These are phyloP conservation scores for Solanum peruvianum DNA, from an alignment of 257 asterid genomes.

Conservation along the genomic window DNA sequence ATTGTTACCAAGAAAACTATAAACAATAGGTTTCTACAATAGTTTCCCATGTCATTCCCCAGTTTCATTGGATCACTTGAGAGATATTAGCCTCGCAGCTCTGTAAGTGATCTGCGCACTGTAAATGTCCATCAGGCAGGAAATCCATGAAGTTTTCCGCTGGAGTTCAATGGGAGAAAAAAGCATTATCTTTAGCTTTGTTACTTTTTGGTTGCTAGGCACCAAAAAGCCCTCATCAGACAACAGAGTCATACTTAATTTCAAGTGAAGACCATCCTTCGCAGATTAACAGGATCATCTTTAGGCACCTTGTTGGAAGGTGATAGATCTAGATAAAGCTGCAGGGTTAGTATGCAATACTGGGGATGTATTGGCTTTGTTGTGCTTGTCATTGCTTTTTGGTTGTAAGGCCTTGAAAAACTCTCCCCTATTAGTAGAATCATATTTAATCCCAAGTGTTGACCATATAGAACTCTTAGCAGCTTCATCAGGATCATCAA, in stretches of 20 bases:
- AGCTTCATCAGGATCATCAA: conserved; percentile 80
- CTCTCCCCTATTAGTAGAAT: conserved; percentile 30
- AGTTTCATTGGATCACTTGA: neutral
- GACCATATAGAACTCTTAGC: conserved; percentile 86
- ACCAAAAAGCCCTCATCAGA: conserved; percentile 42
- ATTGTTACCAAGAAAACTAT: conserved; percentile 1
- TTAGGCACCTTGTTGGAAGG: conserved; percentile 44
- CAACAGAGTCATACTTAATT: conserved; percentile 30
- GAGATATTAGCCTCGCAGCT: neutral
- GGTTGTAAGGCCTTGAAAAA: conserved; percentile 60
- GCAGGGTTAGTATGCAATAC: conserved; percentile 71
- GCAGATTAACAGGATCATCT: conserved; percentile 66
- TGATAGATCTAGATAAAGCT: conserved; percentile 60
- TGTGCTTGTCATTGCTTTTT: conserved; percentile 23
- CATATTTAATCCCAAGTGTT: conserved; percentile 64
- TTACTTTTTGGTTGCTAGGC: conserved; percentile 44
- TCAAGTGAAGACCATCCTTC: conserved; percentile 60
- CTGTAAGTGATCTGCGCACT: neutral
- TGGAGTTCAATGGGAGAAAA: neutral
- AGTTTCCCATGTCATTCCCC: neutral
- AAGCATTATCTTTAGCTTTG: neutral
- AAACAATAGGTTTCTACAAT: neutral
- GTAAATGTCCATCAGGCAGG: neutral
- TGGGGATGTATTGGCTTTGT: conserved; percentile 7
- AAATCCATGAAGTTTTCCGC: neutral